Evolutionary conservation across 495 filamentous ascomycete species (phyloP).

Genomic region (Trichoderma virens): DNA sequence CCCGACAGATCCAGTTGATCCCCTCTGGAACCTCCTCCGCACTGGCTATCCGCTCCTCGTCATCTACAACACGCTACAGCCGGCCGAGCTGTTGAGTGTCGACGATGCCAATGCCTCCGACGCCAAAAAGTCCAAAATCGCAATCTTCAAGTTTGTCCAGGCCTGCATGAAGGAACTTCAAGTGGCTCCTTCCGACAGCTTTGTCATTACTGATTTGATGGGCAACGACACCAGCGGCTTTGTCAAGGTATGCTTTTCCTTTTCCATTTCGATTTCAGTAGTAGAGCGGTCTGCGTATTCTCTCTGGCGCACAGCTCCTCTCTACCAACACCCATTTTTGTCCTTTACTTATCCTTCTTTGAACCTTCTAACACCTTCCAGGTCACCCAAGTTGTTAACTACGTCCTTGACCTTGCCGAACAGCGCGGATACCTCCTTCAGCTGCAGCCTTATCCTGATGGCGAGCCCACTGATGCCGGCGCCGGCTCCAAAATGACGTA

Average conservation of each 20-base stretch:
- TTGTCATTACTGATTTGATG: conserved; percentile 85
- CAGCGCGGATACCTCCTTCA: conserved; percentile 60
- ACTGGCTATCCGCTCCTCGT: conserved; percentile 77
- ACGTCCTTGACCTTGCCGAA: conserved; percentile 80
- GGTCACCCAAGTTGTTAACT: conserved; percentile 70
- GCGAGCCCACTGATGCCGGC: conserved; percentile 15
- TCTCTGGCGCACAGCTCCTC: neutral
- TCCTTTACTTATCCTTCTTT: neutral
- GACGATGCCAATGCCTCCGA: conserved; percentile 49
- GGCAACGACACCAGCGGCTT: conserved; percentile 94
- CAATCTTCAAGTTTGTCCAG: conserved; percentile 49
- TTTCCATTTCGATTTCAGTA: conserved; percentile 37
- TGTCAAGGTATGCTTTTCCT: conserved; percentile 51
- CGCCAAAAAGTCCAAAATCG: conserved; percentile 55
- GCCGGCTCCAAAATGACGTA: conserved; percentile 58
- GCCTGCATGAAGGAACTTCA: conserved; percentile 57
- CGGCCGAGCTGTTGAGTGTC: conserved; percentile 54
- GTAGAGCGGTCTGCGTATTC: conserved; percentile 14
- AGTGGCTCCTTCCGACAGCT: conserved; percentile 73
- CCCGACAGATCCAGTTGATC: conserved; percentile 64
- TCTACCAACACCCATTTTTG: too few species aligned
- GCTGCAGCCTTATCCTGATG: conserved; percentile 37
- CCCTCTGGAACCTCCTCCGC: conserved; percentile 82
- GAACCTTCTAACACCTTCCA: conserved; percentile 9
- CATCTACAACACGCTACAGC: conserved; percentile 79